Evolutionary conservation across 2,329 filamentous ascomycete genomes (phyloP), one percentile per base, ranked within the genome.

Genomic region (Monosporascus sp.): DNA sequence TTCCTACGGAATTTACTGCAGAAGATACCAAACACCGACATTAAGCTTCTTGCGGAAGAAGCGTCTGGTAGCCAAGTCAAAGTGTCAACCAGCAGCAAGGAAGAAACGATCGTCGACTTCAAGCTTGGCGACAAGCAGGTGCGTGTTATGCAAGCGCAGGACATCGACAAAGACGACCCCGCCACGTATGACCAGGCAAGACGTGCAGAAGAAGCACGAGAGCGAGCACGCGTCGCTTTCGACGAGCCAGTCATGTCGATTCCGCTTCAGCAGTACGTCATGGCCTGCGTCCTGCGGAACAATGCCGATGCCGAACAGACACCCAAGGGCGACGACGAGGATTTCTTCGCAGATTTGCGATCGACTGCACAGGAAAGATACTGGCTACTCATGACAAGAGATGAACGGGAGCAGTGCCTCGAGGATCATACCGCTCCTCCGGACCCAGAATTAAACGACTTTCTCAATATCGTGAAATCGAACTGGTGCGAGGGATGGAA

Each of bases 91-190:
- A 27, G 3, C 27, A 9, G 27, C 27, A 27, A 9, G 17, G 27
- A 39, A 22, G 46, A 52, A 25, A 44, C 34, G 6, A 22, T 52
- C 9, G 14, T 52, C n/a, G 39, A 17, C 18, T 52, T 52, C 36
- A 18, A 15, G 18, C 8, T 57, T 5, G 18, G 50, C 4, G 25
- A 27, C 17, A 46, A 39, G 20, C n/a, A 52, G 6, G 49, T 51
- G 14, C 41, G 54, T 6, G 20, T 57, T 14, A 48, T 57, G 39
- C 54, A 54, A 25, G 39, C 44, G 8, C 50, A 48, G n/a, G 49
- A 57, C n/a, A 27, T 52, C 11, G 52, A 57, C 31, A 34, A 36
- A 20, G 36, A 51, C n/a, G 31, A 57, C 24, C n/a, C 11, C 1
- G 48, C 38, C 5, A 48, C 52, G 1, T 52, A 44, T 17, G 18